Evolutionary conservation across 177 flowering plant genomes (phyloP), one percentile per base, ranked within the genome.

Genomic region (Vitis hybrid): DNA sequence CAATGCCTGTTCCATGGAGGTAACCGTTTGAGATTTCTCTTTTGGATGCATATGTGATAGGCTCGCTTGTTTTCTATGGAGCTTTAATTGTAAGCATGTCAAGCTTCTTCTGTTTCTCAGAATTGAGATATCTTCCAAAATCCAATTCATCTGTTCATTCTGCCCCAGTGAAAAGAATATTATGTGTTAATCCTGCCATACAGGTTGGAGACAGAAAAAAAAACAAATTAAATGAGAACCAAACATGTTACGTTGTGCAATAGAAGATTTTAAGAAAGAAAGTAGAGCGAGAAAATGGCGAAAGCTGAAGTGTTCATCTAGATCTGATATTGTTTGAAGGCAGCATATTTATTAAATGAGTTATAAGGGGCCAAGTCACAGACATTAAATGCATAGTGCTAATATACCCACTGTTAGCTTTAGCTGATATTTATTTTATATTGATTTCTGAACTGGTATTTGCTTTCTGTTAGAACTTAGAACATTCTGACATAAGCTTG

Each of bases 1-100:
- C 70, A 93, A 93, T 91, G 98, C 98, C 19, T 81, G 72, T 52
- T 78, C 98, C 62, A 93, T 93, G 98, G 98, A 93, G 93, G 98
- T 93, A 70, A 77, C 18, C 3, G 11, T 12, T 64, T 51, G 10
- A 45, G 7, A 5, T 52, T 39, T 15, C 10, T 70, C 10, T 56
- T 39, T 22, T 21, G 1, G 18, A 14, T 51, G 39, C 11, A 3
- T 45, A 56, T 5, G 10, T 26, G 15, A 62, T 29, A 62, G 45
- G 7, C 16, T 14, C 29, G 16, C 9, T 33, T 53, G 7, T 5
- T 14, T 53, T 53, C 16, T 53, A 53, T 15, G 15, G 56, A 53
- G 16, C 5, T 53, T 15, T 6, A 15, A 53, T 14, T 14, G n/a
- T 53, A 53, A 14, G n/a, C n/a, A 13, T 14, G 56, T 19, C 1